Evolutionary conservation across 441 rosid species (phyloP), one percentile per base, ranked within the genome.

Genomic region (Oxalis stricta): DNA sequence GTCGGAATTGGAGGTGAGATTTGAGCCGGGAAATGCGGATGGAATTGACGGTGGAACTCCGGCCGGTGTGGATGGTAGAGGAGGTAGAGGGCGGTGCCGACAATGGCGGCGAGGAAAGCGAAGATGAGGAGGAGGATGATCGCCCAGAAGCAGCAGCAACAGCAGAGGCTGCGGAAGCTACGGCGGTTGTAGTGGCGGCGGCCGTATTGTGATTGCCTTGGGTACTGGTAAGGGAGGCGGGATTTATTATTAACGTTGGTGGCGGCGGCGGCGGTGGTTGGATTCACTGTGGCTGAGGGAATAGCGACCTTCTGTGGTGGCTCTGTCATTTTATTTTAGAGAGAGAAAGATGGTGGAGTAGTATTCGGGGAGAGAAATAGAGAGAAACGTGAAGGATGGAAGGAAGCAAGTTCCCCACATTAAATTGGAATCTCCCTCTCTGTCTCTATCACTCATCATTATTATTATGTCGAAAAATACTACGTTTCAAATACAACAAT

Each of bases 41-140:
- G 20, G 75, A 67, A 23, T 76, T 60, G 37, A 79, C 46, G 35
- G 78, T 48, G 59, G n/a, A 80, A 80, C 4, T 62, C 16, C 13
- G 85, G 91, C 3, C 76, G 71, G 22, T 69, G 77, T 2, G 84
- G 88, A 14, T 60, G 82, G 58, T 79, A 76, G 59, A 79, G 69
- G 44, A 79, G 63, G 62, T 79, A 79, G 32, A 75, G 55, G 11
- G 72, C 69, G 4, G 77, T 72, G n/a, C 69, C 74, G 26, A 76
- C 59, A 18, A 63, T 62, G 15, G 61, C 59, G 0, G 60, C 48
- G 23, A 77, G 42, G 32, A 80, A 55, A 41, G 74, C 58, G 23
- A 74, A 19, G 63, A 74, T 33, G 26, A 79, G 69, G 10, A 76
- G 4, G 33, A 66, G 22, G 12, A 75, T 54, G 35, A 71, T 65